Evolutionary conservation across 2,329 filamentous ascomycete species (phyloP).

Genomic region (Podosphaera leucotricha): DNA sequence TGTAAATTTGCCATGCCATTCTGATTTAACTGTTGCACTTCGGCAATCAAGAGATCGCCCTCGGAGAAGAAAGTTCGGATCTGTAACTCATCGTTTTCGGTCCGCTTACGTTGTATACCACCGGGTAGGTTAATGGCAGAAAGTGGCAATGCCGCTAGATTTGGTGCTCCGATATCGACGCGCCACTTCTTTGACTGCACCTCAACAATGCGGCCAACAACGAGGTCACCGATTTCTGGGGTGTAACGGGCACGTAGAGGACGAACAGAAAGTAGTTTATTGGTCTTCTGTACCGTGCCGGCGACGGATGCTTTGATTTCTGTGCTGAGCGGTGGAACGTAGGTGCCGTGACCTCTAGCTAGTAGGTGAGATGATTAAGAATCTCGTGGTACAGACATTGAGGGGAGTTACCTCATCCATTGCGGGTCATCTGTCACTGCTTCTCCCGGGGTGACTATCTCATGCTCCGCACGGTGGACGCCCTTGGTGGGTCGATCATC

Average conservation of each 20-base stretch:
- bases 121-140: constrained; percentile 86
- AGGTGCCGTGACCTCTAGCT: constrained; percentile 74
- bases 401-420: constrained; percentile 80
- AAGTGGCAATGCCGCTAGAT: constrained; percentile 66
- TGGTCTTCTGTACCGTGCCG: constrained; percentile 75
- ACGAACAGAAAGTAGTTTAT: constrained; percentile 83
- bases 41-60: constrained; percentile 78
- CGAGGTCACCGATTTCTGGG: constrained; percentile 86
- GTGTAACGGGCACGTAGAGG: constrained; percentile 82
- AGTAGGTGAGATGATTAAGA: neutral
- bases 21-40: constrained; percentile 72
- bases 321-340: constrained; percentile 34
- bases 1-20: constrained; percentile 77
- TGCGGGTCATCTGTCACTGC: constrained; percentile 76
- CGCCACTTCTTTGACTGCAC: constrained; percentile 90
- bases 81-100: constrained; percentile 88
- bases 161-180: constrained; percentile 73
- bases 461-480: constrained; percentile 16
- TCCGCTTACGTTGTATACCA: constrained; percentile 73
- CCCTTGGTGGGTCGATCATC: constrained; percentile 23
- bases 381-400: neutral
- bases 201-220: constrained; percentile 80
- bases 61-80: constrained; percentile 95
- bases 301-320: constrained; percentile 77
- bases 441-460: constrained; percentile 73